Evolutionary conservation across 2,329 filamentous ascomycete genomes (phyloP), one percentile per base, ranked within the genome.

Genomic region (Colletotrichum echinochloae): DNA sequence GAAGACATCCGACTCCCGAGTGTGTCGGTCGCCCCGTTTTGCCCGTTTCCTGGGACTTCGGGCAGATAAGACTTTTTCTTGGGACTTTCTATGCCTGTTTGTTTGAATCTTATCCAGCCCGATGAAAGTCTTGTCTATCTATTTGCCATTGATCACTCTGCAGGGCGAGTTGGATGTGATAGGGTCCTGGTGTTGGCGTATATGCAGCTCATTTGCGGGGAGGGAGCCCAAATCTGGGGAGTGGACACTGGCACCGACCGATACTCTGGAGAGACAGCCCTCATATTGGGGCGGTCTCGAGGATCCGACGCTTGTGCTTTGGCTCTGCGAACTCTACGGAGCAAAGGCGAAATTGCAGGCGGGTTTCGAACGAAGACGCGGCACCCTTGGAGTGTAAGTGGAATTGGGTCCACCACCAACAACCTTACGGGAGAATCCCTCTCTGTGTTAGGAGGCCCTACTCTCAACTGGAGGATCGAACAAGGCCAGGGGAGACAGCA

Each of bases 61-160:
- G 11, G 44, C 46, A 49, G 55, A 66, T 41, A 49, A 48, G 7
- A 39, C 1, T 4, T 18, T 39, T 48, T 23, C 26, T 52, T 46
- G 14, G 41, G 16, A 1, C 30, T 49, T 11, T 6, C 11, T 44
- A 60, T 54, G 54, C 61, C 54, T 54, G 35, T 49, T 55, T 55
- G 6, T 23, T 35, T 59, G n/a, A n/a, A n/a, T 57, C 46, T 52
- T 59, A 28, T 48, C 30, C 49, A 41, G 30, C 33, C 55, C 9
- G n/a, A n/a, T 9, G 8, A 37, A 48, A 11, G 26, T 66, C 23
- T 65, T 55, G 39, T 33, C 48, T 14, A 69, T 69, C 30, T 59
- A 12, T 28, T 39, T 51, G 26, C 35, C 37, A 16, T 23, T 35
- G 37, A 39, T 26, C 46, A 51, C 6, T 52, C 35, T 26, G 11